Conservation (phyloP, 768 basidiomycete species). For the Coprinopsis cinerea region DNA sequence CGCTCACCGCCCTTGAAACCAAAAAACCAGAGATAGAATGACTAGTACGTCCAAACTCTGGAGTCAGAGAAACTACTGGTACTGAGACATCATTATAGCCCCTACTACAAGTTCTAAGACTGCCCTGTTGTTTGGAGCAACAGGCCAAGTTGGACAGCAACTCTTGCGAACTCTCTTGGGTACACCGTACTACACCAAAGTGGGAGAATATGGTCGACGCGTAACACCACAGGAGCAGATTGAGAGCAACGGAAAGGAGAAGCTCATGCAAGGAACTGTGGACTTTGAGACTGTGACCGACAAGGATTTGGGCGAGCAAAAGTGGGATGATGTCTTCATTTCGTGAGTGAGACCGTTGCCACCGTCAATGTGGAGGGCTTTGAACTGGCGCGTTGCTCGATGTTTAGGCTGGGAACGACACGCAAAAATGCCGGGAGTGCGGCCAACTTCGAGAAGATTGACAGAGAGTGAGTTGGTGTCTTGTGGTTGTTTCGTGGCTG, state of each 20-base stretch:
- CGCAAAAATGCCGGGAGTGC: conserved; percentile 54
- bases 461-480: conserved; percentile 52
- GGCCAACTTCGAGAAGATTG: conserved; percentile 69
- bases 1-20: too few relatives aligned
- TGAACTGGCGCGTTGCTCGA: too few relatives aligned
- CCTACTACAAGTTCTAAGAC: conserved; percentile 20
- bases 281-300: conserved; percentile 63
- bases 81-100: too few relatives aligned
- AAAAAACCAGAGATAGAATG: too few relatives aligned
- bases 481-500: not conserved
- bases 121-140: conserved; percentile 72
- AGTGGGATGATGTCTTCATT: conserved; percentile 75
- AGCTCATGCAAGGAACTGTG: conserved; percentile 61
- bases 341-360: conserved; percentile 33
- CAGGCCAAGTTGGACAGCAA: conserved; percentile 61
- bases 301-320: conserved; percentile 43
- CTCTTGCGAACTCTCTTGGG: conserved; percentile 58
- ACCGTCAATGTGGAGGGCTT: too few relatives aligned
- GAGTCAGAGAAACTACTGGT: too few relatives aligned
- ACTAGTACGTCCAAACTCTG: too few relatives aligned
- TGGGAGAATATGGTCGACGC: conserved; percentile 67
- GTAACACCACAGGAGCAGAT: conserved; percentile 42
- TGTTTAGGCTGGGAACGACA: conserved; percentile 58
- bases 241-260: conserved; percentile 37
- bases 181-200: conserved; percentile 46